A percentile compares a stretch with the other conserved stretches of the same genome.
Conservation (phyloP, 1,139 yeast species). For the Blastobotrys serpentis region DNA sequence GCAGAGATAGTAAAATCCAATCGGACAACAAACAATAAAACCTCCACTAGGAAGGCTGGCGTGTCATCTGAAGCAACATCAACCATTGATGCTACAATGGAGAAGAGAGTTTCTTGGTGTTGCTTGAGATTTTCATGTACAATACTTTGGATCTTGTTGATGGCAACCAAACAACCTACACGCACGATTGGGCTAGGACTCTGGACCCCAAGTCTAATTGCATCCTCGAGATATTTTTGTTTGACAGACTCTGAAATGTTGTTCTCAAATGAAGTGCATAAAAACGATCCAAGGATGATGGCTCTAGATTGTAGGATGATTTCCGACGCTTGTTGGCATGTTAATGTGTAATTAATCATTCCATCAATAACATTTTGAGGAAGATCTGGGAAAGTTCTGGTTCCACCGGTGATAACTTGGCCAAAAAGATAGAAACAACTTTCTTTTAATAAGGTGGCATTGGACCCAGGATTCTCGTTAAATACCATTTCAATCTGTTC, state of each 20-base stretch:
- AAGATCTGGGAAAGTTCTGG: constrained; percentile 16
- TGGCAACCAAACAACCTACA: constrained; percentile 16
- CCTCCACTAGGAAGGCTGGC: constrained; percentile 71
- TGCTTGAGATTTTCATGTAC: constrained; percentile 10
- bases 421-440: constrained; percentile 21
- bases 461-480: neutral
- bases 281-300: constrained; percentile 18
- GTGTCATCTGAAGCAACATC: constrained; percentile 80
- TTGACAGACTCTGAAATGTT: neutral
- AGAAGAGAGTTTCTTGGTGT: constrained; percentile 35
- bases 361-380: constrained; percentile 19
- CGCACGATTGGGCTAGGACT: constrained; percentile 13
- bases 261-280: constrained; percentile 15
- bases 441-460: constrained; percentile 17
- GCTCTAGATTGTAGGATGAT: constrained; percentile 30
- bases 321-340: constrained; percentile 10
- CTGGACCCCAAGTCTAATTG: constrained; percentile 10
- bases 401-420: constrained; percentile 20
- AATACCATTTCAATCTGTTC: constrained; percentile 10
- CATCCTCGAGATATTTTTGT: constrained; percentile 9
- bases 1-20: constrained; percentile 44
- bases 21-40: constrained; percentile 55
- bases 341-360: constrained; percentile 16
- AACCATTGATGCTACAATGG: constrained; percentile 46
- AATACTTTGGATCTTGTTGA: constrained; percentile 12